Conservation (phyloP, 345 rosid genomes). For the Clarkia xantiana region DNA sequence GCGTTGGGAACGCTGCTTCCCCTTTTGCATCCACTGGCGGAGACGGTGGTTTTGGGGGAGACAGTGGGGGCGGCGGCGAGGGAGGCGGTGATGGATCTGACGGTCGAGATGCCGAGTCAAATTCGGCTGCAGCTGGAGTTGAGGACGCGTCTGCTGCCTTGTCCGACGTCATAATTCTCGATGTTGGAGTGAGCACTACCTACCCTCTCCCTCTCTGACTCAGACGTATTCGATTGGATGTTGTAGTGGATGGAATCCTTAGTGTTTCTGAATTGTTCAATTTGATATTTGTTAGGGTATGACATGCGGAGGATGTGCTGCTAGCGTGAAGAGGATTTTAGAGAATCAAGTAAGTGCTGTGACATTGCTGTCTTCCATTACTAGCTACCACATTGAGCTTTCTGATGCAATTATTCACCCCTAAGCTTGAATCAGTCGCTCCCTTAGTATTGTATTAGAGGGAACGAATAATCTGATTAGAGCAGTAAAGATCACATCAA, state of each 20-base stretch:
- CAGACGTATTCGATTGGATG: not conserved
- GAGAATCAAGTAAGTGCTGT: constrained; percentile 62
- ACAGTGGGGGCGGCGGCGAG: constrained; percentile 28
- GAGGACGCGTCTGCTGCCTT: constrained; percentile 34
- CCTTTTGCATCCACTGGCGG: constrained; percentile 33
- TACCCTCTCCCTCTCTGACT: not conserved
- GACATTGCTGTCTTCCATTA: too few species aligned
- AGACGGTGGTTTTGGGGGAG: constrained; percentile 34
- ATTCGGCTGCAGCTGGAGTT: constrained; percentile 27
- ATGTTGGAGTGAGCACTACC: constrained; percentile 58
- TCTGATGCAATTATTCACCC: too few species aligned
- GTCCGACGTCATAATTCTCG: constrained; percentile 67
- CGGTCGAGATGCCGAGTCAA: constrained; percentile 45
- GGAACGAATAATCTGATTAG: not conserved
- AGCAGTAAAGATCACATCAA: not conserved
- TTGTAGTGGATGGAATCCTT: not conserved
- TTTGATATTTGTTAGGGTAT: constrained; percentile 43
- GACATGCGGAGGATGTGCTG: constrained; percentile 98
- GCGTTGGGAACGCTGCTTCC: constrained; percentile 36
- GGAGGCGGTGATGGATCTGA: constrained; percentile 29
- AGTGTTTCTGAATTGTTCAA: not conserved
- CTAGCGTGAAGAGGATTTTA: constrained; percentile 84
- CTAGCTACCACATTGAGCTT: too few species aligned
- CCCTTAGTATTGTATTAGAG: too few species aligned
- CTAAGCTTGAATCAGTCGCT: too few species aligned